phyloP scores from a whole-genome alignment of 1,139 yeast genomes.

The Pichia sp. region DNA sequence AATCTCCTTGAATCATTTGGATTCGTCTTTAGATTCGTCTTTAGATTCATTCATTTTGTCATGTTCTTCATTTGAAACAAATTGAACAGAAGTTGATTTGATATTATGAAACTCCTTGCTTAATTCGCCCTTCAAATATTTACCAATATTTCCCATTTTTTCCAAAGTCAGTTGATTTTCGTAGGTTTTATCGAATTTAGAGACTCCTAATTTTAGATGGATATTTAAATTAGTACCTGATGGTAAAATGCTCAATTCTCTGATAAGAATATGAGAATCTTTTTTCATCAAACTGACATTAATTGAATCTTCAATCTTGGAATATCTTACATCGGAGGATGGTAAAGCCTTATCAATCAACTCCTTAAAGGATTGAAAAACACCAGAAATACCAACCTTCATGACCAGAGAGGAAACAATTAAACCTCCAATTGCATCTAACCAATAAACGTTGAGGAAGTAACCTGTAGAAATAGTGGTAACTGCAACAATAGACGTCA shows the following conservation, averaged over 20 bases:
- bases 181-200: slow-evolving; percentile 30
- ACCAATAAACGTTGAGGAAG: slow-evolving; percentile 66
- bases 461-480: slow-evolving; percentile 83
- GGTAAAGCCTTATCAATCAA: slow-evolving; percentile 56
- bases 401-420: slow-evolving; percentile 75
- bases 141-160: slow-evolving; percentile 38
- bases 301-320: slow-evolving; percentile 30
- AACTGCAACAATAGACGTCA: slow-evolving; percentile 87
- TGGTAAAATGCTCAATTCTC: slow-evolving; percentile 47
- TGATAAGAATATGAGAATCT: slow-evolving; percentile 30
- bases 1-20: too few relatives aligned
- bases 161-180: slow-evolving; percentile 34
- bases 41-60: too few relatives aligned
- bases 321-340: slow-evolving; percentile 31
- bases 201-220: slow-evolving; percentile 32
- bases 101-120: slow-evolving; percentile 27
- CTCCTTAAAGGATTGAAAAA: slow-evolving; percentile 62
- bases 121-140: slow-evolving; percentile 22
- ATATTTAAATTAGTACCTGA: slow-evolving; percentile 63
- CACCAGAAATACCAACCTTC: slow-evolving; percentile 76
- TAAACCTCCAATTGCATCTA: slow-evolving; percentile 88
- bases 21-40: too few relatives aligned
- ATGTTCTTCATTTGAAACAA: slow-evolving; percentile 16
- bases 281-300: slow-evolving; percentile 29
- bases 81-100: slow-evolving; percentile 29